These are phyloP conservation scores for Trichoderma endophyticum DNA, from an alignment of 2,329 filamentous ascomycete genomes.

Conservation along the genomic window DNA sequence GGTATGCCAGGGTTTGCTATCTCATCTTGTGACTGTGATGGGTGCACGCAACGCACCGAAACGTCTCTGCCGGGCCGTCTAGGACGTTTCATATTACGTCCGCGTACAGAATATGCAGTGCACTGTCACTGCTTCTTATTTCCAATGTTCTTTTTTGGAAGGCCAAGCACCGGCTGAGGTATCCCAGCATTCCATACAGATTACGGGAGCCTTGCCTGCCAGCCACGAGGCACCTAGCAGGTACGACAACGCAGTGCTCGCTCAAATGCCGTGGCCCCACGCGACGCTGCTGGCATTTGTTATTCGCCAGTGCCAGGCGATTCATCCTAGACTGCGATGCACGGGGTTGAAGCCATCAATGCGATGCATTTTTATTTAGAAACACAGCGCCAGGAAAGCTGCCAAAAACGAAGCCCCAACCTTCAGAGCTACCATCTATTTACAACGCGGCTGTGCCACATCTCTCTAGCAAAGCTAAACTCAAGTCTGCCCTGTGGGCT, in stretches of 20 bases:
- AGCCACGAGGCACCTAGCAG: background rate
- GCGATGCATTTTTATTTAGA: background rate
- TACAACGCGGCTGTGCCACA: conserved; percentile 14
- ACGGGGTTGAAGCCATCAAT: background rate
- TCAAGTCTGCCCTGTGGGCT: conserved; percentile 13
- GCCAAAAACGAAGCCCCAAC: background rate
- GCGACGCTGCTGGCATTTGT: background rate
- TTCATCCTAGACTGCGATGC: background rate
- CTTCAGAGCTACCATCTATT: conserved; percentile 1
- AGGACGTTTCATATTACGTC: conserved; percentile 11
- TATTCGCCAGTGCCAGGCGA: background rate
- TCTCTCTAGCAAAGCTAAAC: background rate
- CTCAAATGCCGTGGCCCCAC: background rate
- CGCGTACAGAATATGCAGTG: background rate
- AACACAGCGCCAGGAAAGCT: background rate
- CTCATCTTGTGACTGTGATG: conserved; percentile 3
- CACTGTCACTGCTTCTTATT: background rate
- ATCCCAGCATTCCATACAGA: background rate
- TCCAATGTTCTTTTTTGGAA: background rate
- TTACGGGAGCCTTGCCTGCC: background rate
- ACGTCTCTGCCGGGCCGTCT: background rate
- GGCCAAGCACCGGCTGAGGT: background rate
- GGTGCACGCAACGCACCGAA: background rate
- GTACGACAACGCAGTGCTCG: background rate
- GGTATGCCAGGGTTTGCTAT: background rate